Base-by-base conservation (phyloP, 192 early-diverging fungal species). In the Helicostylum pulchrum region DNA sequence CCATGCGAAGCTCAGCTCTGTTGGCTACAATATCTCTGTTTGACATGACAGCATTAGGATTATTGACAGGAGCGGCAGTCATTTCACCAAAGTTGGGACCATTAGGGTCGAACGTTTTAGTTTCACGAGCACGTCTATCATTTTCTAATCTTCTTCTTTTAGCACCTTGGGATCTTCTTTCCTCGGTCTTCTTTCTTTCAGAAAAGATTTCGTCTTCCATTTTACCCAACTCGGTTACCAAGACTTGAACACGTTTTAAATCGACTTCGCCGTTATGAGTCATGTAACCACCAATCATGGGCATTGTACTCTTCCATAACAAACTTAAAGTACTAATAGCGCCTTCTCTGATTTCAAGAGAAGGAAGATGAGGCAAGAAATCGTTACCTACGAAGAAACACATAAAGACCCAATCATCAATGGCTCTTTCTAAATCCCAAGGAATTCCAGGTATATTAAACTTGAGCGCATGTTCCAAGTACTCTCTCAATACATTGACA, bases 371-470 rank as follows among this genome's bases (percentile, higher is more conserved):
- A 3, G 95, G 94, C 67, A 99, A 79, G 66, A 97, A 97, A 75
- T 99, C 97, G 73, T 99, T 99, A 52, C 97, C 97, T 15, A 99
- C 94, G 80, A 99, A 99, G 78, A 96, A 97, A 65, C 89, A 91
- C 76, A 99, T 67, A 61, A 99, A 87, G 48, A 98, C 93, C 88
- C 96, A 98, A 74, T 99, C 97, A 66, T 99, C 97, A 70, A 99
- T 89, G 14, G 97, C 88, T 1, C 87, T 70, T 68, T 99, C 96
- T 20, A 99, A 66, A 62, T 96, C 87, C 75, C 90, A 98, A 6
- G 83, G 72, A 61, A 94, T 94, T 2, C 88, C 74, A 19, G 92
- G 74, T 3, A 77, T 72, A 7, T 79, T 63, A 7, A 93, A 73
- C 54, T 80, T 81, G 23, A 99, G 90, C 46, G 95, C 94, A 36